phyloP scores from a whole-genome alignment of 2,329 filamentous ascomycete species.

The Ceratocystis ficicola region DNA sequence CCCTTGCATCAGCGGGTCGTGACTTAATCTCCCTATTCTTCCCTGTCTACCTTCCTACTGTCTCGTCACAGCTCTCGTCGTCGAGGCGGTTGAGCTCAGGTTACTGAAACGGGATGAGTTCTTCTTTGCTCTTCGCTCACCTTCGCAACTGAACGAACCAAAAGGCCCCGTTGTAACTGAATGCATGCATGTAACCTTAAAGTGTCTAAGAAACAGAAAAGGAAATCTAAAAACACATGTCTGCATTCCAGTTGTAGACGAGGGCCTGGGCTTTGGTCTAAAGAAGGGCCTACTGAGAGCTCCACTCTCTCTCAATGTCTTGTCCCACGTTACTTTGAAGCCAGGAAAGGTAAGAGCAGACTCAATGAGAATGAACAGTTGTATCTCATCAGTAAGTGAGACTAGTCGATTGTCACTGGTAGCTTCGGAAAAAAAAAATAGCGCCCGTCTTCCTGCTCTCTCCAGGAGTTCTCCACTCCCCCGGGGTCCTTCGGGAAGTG shows the following conservation, averaged over 20 bases:
- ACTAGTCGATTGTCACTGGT: no score
- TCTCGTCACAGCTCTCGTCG: not conserved
- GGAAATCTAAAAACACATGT: not conserved
- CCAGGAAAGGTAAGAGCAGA: not conserved
- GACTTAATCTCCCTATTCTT: not conserved
- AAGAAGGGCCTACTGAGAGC: no score
- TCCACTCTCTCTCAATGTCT: not conserved
- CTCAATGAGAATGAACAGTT: not conserved
- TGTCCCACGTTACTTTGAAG: constrained; percentile 2
- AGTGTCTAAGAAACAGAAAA: not conserved
- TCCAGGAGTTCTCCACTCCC: not conserved
- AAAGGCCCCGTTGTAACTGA: not conserved
- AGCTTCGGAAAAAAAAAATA: not conserved
- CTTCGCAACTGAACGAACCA: not conserved
- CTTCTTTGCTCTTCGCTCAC: not conserved
- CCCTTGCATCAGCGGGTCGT: not conserved
- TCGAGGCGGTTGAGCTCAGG: not conserved
- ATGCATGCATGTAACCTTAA: constrained; percentile 10
- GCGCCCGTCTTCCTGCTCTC: not conserved
- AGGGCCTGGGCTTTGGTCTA: no score
- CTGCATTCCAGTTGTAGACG: not conserved
- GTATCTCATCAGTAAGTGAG: not conserved
- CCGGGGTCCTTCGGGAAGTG: not conserved
- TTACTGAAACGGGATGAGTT: not conserved
- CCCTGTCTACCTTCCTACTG: not conserved